Percentiles rank a stretch among this genome's conserved stretches.
These are phyloP conservation scores for Hypericum perforatum DNA, from an alignment of 345 rosid species.

Conservation along the genomic window DNA sequence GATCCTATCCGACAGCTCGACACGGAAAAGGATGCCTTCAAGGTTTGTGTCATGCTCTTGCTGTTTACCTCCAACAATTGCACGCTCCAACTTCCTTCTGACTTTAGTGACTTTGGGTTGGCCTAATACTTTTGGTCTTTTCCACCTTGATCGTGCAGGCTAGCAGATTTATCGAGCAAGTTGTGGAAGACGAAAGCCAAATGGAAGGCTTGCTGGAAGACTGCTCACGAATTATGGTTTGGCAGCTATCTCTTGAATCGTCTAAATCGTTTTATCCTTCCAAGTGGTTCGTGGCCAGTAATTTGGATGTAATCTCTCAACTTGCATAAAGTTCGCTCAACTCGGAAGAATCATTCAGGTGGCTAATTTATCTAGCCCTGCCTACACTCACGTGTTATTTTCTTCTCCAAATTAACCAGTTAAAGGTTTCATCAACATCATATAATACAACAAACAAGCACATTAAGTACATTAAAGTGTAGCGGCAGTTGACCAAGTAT, in stretches of 20 bases:
- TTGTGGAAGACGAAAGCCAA: slow-evolving; percentile 67
- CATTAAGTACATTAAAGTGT: no score
- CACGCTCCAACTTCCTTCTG: background rate
- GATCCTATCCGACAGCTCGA: slow-evolving; percentile 48
- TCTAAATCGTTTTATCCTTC: slow-evolving; percentile 28
- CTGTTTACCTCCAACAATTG: background rate
- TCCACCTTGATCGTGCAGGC: slow-evolving; percentile 25
- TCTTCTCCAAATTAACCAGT: no score
- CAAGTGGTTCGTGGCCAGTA: slow-evolving; percentile 33
- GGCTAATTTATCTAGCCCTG: slow-evolving; percentile 1
- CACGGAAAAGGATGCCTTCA: slow-evolving; percentile 31
- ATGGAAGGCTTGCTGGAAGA: slow-evolving; percentile 46
- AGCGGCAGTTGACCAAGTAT: no score
- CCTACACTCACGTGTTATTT: no score
- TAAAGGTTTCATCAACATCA: no score
- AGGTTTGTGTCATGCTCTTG: slow-evolving; percentile 26
- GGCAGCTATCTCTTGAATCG: slow-evolving; percentile 30
- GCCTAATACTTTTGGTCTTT: slow-evolving; percentile 1
- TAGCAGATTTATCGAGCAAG: slow-evolving; percentile 40
- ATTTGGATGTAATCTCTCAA: slow-evolving; percentile 29
- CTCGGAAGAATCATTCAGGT: slow-evolving; percentile 15
- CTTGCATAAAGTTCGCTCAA: slow-evolving; percentile 19
- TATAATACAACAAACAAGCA: no score
- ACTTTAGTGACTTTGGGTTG: background rate
- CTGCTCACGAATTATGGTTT: slow-evolving; percentile 48